Conservation (phyloP, 345 rosid genomes). For the rapeseed (Brassica napus) region Da-Ae NC_063439.1:6677001-6677500, state of each 20-base stretch:
- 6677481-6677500: constrained; percentile 12
- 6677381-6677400: background rate
- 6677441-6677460: constrained; percentile 18
- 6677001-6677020: background rate
- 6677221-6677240: no score
- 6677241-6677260: no score
- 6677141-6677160: background rate
- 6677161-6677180: background rate
- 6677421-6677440: constrained; percentile 16
- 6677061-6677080: background rate
- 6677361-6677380: background rate
- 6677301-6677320: no score
- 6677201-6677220: background rate
- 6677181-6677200: constrained; percentile 7
- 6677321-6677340: no score
- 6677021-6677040: background rate
- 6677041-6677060: background rate
- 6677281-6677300: no score
- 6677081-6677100: background rate
- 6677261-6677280: no score
- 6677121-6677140: background rate
- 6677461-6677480: constrained; percentile 22
- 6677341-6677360: background rate
- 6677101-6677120: background rate
- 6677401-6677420: background rate